Base-by-base conservation (phyloP, 2,329 filamentous ascomycete species). In the Fusarium pseudonygamai region DNA sequence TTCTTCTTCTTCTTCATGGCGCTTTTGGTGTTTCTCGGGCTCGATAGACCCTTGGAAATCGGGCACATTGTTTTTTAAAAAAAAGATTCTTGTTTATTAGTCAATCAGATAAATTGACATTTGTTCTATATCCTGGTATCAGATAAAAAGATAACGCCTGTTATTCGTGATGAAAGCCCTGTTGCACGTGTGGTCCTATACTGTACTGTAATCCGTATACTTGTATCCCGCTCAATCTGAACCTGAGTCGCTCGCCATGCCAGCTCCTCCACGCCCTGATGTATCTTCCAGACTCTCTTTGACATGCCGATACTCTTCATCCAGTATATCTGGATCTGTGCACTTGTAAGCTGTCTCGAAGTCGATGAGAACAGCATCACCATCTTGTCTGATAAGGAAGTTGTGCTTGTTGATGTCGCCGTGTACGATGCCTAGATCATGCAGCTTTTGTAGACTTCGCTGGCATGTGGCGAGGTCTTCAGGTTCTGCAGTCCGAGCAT, bases 391-490 rank as follows among this genome's bases (percentile, higher is more conserved):
- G 32, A 82, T 76, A 16, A 82, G 69, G 50, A 82, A 81, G 57
- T 82, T 82, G 62, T 79, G 73, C 67, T 78, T 82, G 74, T 81
- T 81, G 69, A 80, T 79, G 36, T 82, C 80, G 20, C 80, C 79
- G 43, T 76, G 79, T 56, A 79, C 76, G 46, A 82, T 81, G 10
- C 78, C 80, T 20, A 82, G 75, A 32, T 71, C 64, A 60, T 82
- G 80, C 47, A 81, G 60, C 53, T 68, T 74, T 13, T 56, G 57
- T 40, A 81, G 64, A 52, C 72, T 78, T 20, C 73, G 59, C 36
- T 77, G 76, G 53, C 79, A 82, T 20, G 69, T 71, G n/a, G 65
- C 73, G 16, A 81, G 62, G 63, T 82, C 79, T 18, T 58, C 60
- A 18, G 75, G 75, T 64, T 75, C 79, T 16, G 80, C 79, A 7